Conservation (phyloP, 2,329 filamentous ascomycete species). For the Trichoderma citrinoviride region DNA sequence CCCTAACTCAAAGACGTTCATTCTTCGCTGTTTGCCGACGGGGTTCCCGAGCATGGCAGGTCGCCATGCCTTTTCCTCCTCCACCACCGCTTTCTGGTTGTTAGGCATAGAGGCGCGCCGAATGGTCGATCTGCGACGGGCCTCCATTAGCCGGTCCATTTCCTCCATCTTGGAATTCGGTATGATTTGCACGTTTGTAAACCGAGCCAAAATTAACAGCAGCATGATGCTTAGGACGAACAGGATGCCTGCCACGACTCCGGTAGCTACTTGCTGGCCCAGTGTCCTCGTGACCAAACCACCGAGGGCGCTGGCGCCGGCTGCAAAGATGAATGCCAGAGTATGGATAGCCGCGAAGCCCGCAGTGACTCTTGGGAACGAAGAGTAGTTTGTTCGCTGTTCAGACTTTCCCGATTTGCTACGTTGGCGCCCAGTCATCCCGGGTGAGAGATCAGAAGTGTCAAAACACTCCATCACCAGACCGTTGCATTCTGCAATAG, state of each 20-base stretch:
- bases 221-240: slow-evolving; percentile 63
- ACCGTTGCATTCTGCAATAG: slow-evolving; percentile 72
- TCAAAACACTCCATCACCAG: slow-evolving; percentile 80
- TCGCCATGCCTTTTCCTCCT: slow-evolving; percentile 61
- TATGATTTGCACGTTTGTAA: slow-evolving; percentile 65
- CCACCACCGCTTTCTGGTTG: slow-evolving; percentile 40
- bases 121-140: slow-evolving; percentile 48
- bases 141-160: slow-evolving; percentile 52
- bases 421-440: slow-evolving; percentile 59
- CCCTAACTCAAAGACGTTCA: slow-evolving; percentile 71
- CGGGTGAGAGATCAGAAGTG: slow-evolving; percentile 73
- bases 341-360: slow-evolving; percentile 70
- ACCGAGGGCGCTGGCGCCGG: slow-evolving; percentile 64
- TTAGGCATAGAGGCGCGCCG: slow-evolving; percentile 44
- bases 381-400: slow-evolving; percentile 67
- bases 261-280: slow-evolving; percentile 66
- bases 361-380: slow-evolving; percentile 69
- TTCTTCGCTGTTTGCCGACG: slow-evolving; percentile 62
- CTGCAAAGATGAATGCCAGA: slow-evolving; percentile 67
- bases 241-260: slow-evolving; percentile 65
- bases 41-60: slow-evolving; percentile 71
- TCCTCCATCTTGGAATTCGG: slow-evolving; percentile 56
- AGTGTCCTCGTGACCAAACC: slow-evolving; percentile 64
- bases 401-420: slow-evolving; percentile 39
- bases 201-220: slow-evolving; percentile 60